These are phyloP conservation scores for Globisporangium iwayamae DNA, from an alignment of 352 stramenopile species.

Conservation along the genomic window DNA sequence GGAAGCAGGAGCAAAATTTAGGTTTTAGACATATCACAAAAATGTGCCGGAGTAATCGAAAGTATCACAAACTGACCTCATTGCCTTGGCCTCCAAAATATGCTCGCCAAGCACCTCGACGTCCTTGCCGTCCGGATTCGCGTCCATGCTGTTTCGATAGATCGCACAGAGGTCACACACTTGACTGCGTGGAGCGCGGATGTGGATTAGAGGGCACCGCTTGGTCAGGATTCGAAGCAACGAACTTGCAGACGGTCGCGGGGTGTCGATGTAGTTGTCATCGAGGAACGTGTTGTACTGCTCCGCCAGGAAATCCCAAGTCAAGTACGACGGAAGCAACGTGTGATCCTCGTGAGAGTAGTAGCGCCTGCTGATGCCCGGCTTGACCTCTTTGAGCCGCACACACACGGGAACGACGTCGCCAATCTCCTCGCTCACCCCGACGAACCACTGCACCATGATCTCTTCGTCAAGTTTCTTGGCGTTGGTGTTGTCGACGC, in stretches of 20 bases:
- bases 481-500: slow-evolving; percentile 4
- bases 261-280: neutral
- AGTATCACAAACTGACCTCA: neutral
- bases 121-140: neutral
- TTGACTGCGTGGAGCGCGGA: neutral
- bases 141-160: neutral
- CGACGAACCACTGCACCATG: slow-evolving; percentile 6
- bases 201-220: neutral
- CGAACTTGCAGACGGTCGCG: neutral
- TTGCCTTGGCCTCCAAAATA: neutral
- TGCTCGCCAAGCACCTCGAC: neutral
- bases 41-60: neutral
- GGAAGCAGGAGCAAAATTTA: neutral
- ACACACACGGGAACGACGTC: slow-evolving; percentile 11
- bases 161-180: neutral
- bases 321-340: slow-evolving; percentile 5
- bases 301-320: neutral
- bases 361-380: neutral
- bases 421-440: neutral
- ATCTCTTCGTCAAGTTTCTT: slow-evolving; percentile 4
- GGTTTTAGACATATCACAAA: neutral
- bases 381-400: neutral
- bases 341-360: slow-evolving; percentile 12
- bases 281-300: slow-evolving; percentile 1
- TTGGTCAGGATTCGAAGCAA: neutral